Evolutionary conservation across 768 basidiomycete genomes (phyloP).

Genomic region (Macrolepiota albuminosa): DNA sequence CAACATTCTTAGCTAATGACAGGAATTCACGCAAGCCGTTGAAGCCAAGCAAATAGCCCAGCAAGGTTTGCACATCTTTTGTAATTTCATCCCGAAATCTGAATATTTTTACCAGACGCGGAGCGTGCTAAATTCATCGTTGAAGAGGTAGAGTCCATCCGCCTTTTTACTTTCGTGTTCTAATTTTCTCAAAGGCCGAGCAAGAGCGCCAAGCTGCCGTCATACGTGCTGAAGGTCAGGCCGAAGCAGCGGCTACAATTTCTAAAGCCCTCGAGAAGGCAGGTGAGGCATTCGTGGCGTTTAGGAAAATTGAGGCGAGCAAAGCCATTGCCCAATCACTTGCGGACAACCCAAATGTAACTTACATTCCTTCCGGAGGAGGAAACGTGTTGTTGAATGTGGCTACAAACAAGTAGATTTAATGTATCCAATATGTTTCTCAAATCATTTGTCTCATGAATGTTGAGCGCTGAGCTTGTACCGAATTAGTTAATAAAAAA

Average conservation of each 20-base stretch:
- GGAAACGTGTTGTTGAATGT: constrained; percentile 84
- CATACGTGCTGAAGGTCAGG: constrained; percentile 97
- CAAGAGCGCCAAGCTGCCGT: constrained; percentile 99
- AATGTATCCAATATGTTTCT: neutral
- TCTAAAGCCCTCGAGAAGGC: constrained; percentile 88
- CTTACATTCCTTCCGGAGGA: constrained; percentile 80
- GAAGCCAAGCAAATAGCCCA: constrained; percentile 99
- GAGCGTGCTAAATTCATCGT: constrained; percentile 99
- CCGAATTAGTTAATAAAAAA: constrained; percentile 24
- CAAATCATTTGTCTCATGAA: neutral
- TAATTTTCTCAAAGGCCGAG: constrained; percentile 62
- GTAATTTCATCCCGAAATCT: neutral
- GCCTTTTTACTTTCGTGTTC: neutral
- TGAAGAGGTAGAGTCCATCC: constrained; percentile 65
- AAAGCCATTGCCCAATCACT: constrained; percentile 94
- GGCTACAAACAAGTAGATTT: constrained; percentile 46
- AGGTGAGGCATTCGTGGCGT: constrained; percentile 91
- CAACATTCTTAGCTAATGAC: neutral
- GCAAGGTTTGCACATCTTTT: constrained; percentile 59
- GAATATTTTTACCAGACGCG: constrained; percentile 57
- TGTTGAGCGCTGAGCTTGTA: neutral
- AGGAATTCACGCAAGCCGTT: constrained; percentile 98
- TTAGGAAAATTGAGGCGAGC: constrained; percentile 96
- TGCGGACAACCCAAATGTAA: constrained; percentile 74
- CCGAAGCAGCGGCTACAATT: constrained; percentile 93